Evolutionary conservation across 495 filamentous ascomycete genomes (phyloP).

Genomic region (Clohesyomyces aquaticus): DNA sequence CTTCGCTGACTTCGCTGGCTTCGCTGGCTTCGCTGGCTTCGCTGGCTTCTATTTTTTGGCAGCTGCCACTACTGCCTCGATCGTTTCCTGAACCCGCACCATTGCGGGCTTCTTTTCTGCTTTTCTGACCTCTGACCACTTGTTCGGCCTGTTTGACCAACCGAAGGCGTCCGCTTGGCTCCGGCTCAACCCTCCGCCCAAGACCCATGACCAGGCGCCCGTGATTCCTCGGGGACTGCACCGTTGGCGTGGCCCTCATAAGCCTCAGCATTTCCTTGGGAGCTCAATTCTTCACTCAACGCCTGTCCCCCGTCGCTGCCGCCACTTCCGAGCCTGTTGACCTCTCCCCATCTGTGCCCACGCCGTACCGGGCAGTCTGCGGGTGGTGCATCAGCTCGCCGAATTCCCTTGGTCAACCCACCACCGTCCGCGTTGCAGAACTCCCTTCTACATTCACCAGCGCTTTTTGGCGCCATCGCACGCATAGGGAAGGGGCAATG

Average conservation of each 20-base stretch:
- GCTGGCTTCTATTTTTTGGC: too few relatives aligned
- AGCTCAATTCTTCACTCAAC: background rate
- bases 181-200: slow-evolving; percentile 12
- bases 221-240: slow-evolving; percentile 15
- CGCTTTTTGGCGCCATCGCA: background rate
- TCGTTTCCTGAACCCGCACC: too few relatives aligned
- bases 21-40: too few relatives aligned
- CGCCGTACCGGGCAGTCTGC: background rate
- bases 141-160: too few relatives aligned
- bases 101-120: too few relatives aligned
- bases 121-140: too few relatives aligned
- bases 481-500: slow-evolving; percentile 56
- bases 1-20: too few relatives aligned
- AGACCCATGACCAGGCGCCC: slow-evolving; percentile 7
- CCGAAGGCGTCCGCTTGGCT: slow-evolving; percentile 13
- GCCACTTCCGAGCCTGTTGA: background rate
- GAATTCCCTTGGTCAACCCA: background rate
- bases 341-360: background rate
- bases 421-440: background rate
- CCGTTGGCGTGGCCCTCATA: slow-evolving; percentile 4
- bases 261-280: slow-evolving; percentile 1
- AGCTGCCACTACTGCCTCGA: too few relatives aligned
- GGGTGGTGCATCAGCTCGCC: background rate
- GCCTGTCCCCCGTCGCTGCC: background rate
- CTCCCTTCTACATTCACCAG: background rate